Base-by-base conservation (phyloP, 352 stramenopile species). In the Globisporangium splendens region DNA sequence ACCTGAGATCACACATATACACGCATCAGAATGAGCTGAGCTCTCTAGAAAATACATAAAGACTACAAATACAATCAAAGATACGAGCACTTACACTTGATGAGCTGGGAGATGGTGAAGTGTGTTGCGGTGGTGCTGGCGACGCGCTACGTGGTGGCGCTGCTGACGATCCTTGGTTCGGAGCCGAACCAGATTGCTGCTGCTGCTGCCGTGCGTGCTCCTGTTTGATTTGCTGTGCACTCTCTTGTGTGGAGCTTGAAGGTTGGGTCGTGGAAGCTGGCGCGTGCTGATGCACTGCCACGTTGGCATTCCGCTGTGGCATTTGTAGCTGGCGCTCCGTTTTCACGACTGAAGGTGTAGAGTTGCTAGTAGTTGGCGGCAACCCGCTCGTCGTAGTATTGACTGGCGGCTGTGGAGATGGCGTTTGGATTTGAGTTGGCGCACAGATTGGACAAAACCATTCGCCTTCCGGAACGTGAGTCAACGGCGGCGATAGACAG, bases 391-490 rank as follows among this genome's bases (percentile, higher is more conserved):
- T 50, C 46, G 18, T 50, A 3, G 18, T 50, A 17, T 3, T 50
- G 8, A 21, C 18, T 50, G 68, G 66, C 12, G 62, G 64, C 2
- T 62, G 58, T 42, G 38, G 5, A 31, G 24, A 5, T 2, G 24
- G 38, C n/a, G 52, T n/a, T 51, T 46, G 46, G 2, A 5, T 5
- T 41, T 7, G 44, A 18, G 20, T 46, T 48, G 33, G 18, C 17
- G 12, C 54, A 46, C 79, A 92, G 8, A 60, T 54, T 4, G 76
- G 70, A 50, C 82, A 92, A 49, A 70, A 89, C 82, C 82, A 92
- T 15, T 78, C 59, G 13, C 63, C 74, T 8, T 70, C 60, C 0
- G 82, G 79, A 13, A 90, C 68, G 0, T 54, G 42, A 0, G 69
- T 44, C 20, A 92, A 60, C 39, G 72, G 72, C 10, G 82, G 82